Percentiles rank a stretch among this genome's conserved stretches.
Evolutionary conservation across 495 filamentous ascomycete genomes (phyloP).

Genomic region (Xylaria venustula): DNA sequence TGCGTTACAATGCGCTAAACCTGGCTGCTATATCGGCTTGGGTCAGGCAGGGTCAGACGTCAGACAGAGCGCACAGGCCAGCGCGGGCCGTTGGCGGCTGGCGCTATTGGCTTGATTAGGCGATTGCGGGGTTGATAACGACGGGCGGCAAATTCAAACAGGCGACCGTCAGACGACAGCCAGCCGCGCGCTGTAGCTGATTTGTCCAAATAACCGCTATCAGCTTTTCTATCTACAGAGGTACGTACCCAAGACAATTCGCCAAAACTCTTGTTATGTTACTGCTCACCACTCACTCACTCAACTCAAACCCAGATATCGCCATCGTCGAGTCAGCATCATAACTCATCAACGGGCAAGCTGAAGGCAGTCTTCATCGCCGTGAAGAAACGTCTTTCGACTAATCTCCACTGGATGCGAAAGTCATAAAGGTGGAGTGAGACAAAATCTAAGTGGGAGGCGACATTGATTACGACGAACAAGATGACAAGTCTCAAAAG

Average conservation of each 20-base stretch:
- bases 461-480: not conserved
- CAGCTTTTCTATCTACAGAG: not conserved
- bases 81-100: constrained; percentile 7
- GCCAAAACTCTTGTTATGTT: no score
- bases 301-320: no score
- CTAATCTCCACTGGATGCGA: no score
- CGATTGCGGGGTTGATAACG: not conserved
- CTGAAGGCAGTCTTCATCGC: not conserved
- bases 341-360: constrained; percentile 1
- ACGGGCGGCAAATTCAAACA: constrained; percentile 9
- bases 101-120: not conserved
- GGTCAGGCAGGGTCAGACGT: not conserved
- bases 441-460: not conserved
- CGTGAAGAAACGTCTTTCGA: no score
- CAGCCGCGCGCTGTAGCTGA: constrained; percentile 20
- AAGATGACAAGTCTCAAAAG: constrained; percentile 91
- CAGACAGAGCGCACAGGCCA: not conserved
- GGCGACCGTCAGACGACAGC: constrained; percentile 9
- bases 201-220: constrained; percentile 18
- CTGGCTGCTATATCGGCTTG: not conserved
- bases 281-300: no score
- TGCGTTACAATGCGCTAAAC: not conserved
- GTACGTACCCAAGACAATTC: no score
- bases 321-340: constrained; percentile 3
- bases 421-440: no score